Base-by-base conservation (phyloP, 176 grass and related monocot species). In the Sorghum bicolor region DNA sequence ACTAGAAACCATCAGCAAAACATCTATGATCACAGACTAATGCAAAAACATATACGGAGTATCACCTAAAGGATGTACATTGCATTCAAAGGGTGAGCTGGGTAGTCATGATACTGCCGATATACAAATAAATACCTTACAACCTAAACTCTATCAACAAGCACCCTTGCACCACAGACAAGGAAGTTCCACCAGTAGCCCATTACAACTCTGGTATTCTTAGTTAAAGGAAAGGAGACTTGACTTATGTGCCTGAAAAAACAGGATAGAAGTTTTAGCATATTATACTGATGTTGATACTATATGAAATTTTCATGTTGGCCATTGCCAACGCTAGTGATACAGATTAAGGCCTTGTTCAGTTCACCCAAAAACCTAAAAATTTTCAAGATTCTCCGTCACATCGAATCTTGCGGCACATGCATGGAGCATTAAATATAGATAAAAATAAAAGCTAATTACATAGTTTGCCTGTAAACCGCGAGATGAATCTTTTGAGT, bases 71-170 rank as follows among this genome's bases (percentile, higher is more conserved):
- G 39, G 10, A 31, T 45, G 38, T 31, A 45, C 9, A 65, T 43
- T 45, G 14, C 38, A 44, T 32, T 0, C 16, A 22, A 45, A 48
- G 28, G 39, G 26, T n/a, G 40, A 67, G 5, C 19, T 79, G 17
- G 19, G 29, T 5, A 38, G 20, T 24, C 11, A 65, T 58, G 53
- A 3, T n/a, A 57, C 20, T 57, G 52, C 30, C 1, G 0, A 64
- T 4, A 64, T 4, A 75, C 8, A 75, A 65, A 75, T 36, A 83
- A 75, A 75, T 66, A 75, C 40, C 70, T 83, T 52, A 64, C 63
- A 14, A 22, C 10, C 62, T 39, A 29, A 24, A 30, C 16, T 66
- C 24, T 67, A 80, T 66, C 19, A 80, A 32, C 10, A 22, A 67
- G 64, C 28, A 32, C 10, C 36, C 25, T 63, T 79, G 76, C 60